A percentile compares a stretch with the other conserved stretches of the same genome.
Conservation (phyloP, 2,329 filamentous ascomycete genomes). For the Thyridium curvatum region DNA sequence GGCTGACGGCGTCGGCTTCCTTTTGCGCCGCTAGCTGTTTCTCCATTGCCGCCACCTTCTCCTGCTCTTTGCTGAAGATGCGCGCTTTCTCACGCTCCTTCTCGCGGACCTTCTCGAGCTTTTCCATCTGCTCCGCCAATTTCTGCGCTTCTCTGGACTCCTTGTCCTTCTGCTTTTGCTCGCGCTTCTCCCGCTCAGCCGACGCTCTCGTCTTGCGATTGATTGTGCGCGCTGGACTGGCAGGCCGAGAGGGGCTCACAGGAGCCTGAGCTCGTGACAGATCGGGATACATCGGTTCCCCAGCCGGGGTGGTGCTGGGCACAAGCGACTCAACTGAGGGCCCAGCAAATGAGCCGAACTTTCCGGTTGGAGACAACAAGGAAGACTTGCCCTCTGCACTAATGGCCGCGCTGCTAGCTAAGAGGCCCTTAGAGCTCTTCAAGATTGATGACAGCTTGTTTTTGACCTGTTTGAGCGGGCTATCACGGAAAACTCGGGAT, state of each 20-base stretch:
- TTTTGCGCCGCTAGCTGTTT: constrained; percentile 46
- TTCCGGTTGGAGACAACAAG: constrained; percentile 46
- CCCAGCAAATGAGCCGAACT: constrained; percentile 34
- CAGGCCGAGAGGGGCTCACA: constrained; percentile 18
- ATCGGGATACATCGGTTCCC: constrained; percentile 38
- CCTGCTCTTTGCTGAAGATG: constrained; percentile 51
- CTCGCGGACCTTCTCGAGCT: constrained; percentile 62
- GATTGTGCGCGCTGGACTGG: constrained; percentile 37
- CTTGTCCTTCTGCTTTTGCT: constrained; percentile 54
- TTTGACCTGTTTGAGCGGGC: constrained; percentile 85
- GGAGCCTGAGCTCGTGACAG: constrained; percentile 25
- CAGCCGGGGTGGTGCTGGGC: constrained; percentile 16
- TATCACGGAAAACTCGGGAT: constrained; percentile 56
- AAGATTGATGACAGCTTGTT: constrained; percentile 87
- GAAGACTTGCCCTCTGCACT: constrained; percentile 57
- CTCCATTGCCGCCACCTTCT: constrained; percentile 39
- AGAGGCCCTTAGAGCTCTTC: constrained; percentile 78
- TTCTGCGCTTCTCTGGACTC: constrained; percentile 55
- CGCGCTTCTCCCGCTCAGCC: constrained; percentile 42
- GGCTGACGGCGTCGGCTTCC: constrained; percentile 22
- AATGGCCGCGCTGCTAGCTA: constrained; percentile 66
- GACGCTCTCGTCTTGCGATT: constrained; percentile 51
- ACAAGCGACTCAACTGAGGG: constrained; percentile 44
- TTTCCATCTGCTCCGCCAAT: constrained; percentile 53
- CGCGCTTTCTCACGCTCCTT: constrained; percentile 65